Base-by-base conservation (phyloP, 441 rosid genomes). In the Populus hybrid region DNA sequence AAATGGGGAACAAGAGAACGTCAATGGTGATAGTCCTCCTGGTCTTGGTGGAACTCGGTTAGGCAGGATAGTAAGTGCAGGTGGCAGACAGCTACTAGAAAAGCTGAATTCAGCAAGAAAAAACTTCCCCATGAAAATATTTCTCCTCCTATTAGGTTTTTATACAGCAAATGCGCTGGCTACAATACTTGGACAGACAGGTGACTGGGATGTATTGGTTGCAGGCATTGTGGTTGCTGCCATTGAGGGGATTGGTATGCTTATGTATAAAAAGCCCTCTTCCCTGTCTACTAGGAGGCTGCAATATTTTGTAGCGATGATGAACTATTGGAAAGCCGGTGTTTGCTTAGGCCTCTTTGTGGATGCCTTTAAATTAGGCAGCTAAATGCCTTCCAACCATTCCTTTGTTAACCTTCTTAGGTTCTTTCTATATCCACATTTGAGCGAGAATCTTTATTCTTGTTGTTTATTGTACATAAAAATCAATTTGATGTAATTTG, bases 161-260 rank as follows among this genome's bases (percentile, higher is more conserved):
- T 96, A 94, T 80, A 93, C 97, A 0, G 99, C 98, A 56, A 96
- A 96, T 85, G 99, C 99, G 21, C 81, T 96, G 45, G 98, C 99
- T 3, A 96, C 98, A 0, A 96, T 94, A 84, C 99, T 96, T 66
- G 98, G 98, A 33, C 98, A 96, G 83, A 94, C 99, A 3, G 98
- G 98, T 76, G 98, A 96, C 31, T 96, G 98, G 99, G 98, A 94
- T 68, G 98, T 94, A 26, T 83, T 96, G 63, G 98, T 93, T 11
- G 98, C 98, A 0, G 99, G 98, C 16, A 83, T 94, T n/a, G 94
- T 94, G 23, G 98, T 94, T 38, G 96, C 98, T 36, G 96, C 99
- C 40, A 90, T 96, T 12, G 31, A 29, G 31, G 31, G 31, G 31
- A 29, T 29, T 29, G 31, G 31, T 29, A 29, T 29, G 31, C 31